A percentile compares a stretch with the other conserved stretches of the same genome.
These are phyloP conservation scores for Backusella tarrabulga DNA, from an alignment of 192 early-diverging fungal species.

Conservation along the genomic window DNA sequence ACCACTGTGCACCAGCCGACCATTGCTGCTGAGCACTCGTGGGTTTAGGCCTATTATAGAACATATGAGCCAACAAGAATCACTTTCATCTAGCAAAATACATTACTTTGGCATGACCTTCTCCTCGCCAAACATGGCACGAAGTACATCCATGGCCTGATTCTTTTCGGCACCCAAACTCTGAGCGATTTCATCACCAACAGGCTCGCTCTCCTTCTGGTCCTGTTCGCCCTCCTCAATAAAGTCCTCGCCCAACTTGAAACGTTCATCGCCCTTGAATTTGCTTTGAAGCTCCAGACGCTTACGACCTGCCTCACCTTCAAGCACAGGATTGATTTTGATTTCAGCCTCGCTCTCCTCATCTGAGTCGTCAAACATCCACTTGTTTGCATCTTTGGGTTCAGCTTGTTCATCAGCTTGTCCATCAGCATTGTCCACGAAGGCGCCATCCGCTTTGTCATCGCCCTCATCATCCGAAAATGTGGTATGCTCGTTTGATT, in stretches of 20 bases:
- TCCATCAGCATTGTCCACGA: slow-evolving; percentile 10
- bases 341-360: slow-evolving; percentile 32
- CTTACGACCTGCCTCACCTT: slow-evolving; percentile 47
- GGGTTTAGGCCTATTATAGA: not conserved
- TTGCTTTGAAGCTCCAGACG: slow-evolving; percentile 46
- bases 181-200: slow-evolving; percentile 38
- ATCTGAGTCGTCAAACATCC: slow-evolving; percentile 52
- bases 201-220: slow-evolving; percentile 2
- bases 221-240: slow-evolving; percentile 39
- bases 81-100: not conserved
- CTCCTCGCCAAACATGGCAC: slow-evolving; percentile 50
- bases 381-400: slow-evolving; percentile 33
- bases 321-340: slow-evolving; percentile 50
- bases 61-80: not conserved
- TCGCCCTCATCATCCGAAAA: slow-evolving; percentile 6
- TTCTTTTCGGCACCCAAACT: slow-evolving; percentile 43
- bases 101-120: slow-evolving; percentile 4
- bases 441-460: slow-evolving; percentile 12
- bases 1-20: slow-evolving; percentile 17
- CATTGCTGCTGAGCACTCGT: not conserved
- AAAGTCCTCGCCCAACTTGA: slow-evolving; percentile 50
- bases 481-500: not conserved
- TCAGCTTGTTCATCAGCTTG: not conserved
- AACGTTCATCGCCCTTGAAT: slow-evolving; percentile 50
- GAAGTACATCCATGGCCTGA: slow-evolving; percentile 46